Evolutionary conservation across 2,329 filamentous ascomycete genomes (phyloP), one percentile per base, ranked within the genome.

Genomic region (Stemphylium beticola): DNA sequence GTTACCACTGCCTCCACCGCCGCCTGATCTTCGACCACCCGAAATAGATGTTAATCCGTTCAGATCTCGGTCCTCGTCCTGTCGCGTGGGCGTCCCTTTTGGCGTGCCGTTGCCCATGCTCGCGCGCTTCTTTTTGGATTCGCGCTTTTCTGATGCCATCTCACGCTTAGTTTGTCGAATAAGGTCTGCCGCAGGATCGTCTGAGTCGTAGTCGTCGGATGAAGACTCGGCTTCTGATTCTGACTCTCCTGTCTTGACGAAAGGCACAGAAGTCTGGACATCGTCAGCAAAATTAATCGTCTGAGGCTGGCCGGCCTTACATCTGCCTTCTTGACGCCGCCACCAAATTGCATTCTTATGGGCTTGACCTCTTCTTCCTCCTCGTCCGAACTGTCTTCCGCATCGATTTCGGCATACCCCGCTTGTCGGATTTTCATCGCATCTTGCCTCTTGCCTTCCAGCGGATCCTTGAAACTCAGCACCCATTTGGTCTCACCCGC

Each of bases 401-500:
- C 74, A 65, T 84, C 82, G 31, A 85, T 74, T 49, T 76, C 76
- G 10, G 82, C 81, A 72, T 81, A 87, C 15, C 85, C 84, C 53
- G 83, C 81, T 58, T 87, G 86, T 42, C 90, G 83, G 32, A 93
- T 81, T 20, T 68, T 68, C 61, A 79, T 62, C 26, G 59, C 49
- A 11, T 65, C 63, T 48, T 85, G 67, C 12, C 73, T 71, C 45
- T 73, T 67, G 31, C 65, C 78, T 36, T 76, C 67, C 53, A 78
- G 73, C 20, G 72, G 66, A 48, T 81, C 75, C 42, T 79, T 77
- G 47, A 85, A 81, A 57, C 85, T 86, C 50, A 93, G 77, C 15
- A 90, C 87, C 90, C 90, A 93, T 71, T 87, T 87, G 15, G 88
- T 88, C 72, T 93, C 90, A 47, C 87, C 86, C 38, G 84, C 77